Conservation (phyloP, 805 yeast genomes). For the Yarrowia sp. region DNA sequence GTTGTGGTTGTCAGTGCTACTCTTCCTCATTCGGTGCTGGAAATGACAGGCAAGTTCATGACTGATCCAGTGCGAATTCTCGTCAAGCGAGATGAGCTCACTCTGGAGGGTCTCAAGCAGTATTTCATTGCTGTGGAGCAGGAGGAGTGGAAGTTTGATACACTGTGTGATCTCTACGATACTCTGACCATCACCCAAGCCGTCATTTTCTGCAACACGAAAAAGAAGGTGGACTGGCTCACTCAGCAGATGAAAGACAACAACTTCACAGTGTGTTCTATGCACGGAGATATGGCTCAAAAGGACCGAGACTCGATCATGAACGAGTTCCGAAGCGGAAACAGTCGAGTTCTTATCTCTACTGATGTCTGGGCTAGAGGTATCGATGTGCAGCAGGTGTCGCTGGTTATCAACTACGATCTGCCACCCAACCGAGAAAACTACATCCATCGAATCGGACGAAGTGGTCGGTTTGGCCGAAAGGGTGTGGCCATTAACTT, state of each 20-base stretch:
- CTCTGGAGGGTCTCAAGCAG: conserved; percentile 94
- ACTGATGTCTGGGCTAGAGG: conserved; percentile 98
- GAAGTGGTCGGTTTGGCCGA: conserved; percentile 98
- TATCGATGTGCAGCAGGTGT: conserved; percentile 96
- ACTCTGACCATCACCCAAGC: conserved; percentile 95
- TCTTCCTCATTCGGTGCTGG: conserved; percentile 87
- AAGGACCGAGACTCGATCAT: conserved; percentile 89
- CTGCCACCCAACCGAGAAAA: conserved; percentile 86
- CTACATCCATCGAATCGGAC: conserved; percentile 96
- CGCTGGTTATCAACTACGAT: conserved; percentile 91
- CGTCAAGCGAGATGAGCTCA: conserved; percentile 92
- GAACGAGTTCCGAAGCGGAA: conserved; percentile 94
- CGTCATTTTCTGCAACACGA: conserved; percentile 95
- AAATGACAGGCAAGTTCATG: conserved; percentile 90
- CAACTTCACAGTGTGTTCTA: conserved; percentile 88
- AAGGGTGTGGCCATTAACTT: conserved; percentile 97
- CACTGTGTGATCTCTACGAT: conserved; percentile 91
- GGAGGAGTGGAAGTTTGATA: conserved; percentile 93
- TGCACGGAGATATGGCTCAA: conserved; percentile 96
- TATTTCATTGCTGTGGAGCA: conserved; percentile 84
- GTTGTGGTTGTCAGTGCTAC: conserved; percentile 95
- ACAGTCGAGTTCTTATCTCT: conserved; percentile 86
- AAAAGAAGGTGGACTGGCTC: conserved; percentile 88
- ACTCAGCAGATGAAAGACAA: conserved; percentile 68
- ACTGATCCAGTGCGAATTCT: conserved; percentile 89